Conservation (phyloP, 192 early-diverging fungal species). For the Coemansia erecta region DNA sequence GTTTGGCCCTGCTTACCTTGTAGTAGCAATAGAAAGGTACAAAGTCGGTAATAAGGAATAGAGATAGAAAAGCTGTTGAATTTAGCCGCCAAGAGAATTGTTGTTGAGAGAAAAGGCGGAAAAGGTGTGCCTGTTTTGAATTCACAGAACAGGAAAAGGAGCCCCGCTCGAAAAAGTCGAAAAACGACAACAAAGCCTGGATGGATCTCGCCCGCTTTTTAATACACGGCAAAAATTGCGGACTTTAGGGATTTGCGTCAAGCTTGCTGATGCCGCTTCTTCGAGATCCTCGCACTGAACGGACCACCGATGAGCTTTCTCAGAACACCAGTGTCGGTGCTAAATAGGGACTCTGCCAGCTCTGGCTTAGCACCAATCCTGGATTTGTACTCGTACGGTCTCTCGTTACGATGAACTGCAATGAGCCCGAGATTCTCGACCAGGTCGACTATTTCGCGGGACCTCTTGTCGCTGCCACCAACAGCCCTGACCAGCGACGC, state of each 20-base stretch:
- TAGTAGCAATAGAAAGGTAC: not conserved
- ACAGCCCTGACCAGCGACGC: constrained; percentile 2
- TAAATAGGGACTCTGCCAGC: constrained; percentile 18
- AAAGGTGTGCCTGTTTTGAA: not conserved
- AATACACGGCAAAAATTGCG: too few relatives aligned
- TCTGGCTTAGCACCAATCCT: not conserved
- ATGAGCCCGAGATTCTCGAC: constrained; percentile 20
- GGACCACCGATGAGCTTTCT: not conserved
- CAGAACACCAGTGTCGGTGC: constrained; percentile 13
- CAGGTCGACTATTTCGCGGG: not conserved
- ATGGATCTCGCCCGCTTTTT: too few relatives aligned
- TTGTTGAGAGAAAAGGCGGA: not conserved
- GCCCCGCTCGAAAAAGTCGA: not conserved
- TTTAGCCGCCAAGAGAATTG: not conserved
- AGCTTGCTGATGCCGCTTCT: not conserved
- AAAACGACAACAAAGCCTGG: too few relatives aligned
- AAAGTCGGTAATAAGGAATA: not conserved
- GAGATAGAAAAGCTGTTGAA: not conserved
- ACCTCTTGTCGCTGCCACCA: constrained; percentile 7
- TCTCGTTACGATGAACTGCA: constrained; percentile 8
- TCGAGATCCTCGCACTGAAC: not conserved
- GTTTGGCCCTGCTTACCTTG: too few relatives aligned
- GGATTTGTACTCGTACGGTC: constrained; percentile 9
- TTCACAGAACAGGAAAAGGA: constrained; percentile 1
- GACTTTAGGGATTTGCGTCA: too few relatives aligned